Evolutionary conservation across 441 rosid genomes (phyloP).

Genomic region (Croton setiger): DNA sequence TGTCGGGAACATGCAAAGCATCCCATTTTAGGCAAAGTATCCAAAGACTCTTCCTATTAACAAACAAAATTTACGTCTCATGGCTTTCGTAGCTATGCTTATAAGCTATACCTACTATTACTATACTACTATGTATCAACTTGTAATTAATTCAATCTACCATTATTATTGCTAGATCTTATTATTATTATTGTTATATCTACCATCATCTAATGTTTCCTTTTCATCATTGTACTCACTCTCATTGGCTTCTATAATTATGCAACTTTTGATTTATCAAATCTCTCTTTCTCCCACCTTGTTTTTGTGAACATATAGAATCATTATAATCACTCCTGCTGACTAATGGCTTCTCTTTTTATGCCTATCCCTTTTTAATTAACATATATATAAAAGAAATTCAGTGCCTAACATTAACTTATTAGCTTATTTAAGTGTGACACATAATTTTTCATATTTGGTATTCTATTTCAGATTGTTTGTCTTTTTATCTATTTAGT

Average conservation of each 20-base stretch:
- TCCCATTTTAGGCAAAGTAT: slow-evolving; percentile 59
- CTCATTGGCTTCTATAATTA: slow-evolving; percentile 8
- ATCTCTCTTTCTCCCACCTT: slow-evolving; percentile 1
- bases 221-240: slow-evolving; percentile 19
- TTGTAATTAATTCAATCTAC: slow-evolving; percentile 7
- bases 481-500: too few species aligned
- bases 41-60: slow-evolving; percentile 11
- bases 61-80: background rate
- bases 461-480: too few species aligned
- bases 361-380: background rate
- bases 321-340: background rate
- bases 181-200: too few species aligned
- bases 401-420: too few species aligned
- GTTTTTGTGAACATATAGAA: background rate
- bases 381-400: too few species aligned
- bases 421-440: too few species aligned
- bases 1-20: slow-evolving; percentile 91
- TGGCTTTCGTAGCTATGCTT: slow-evolving; percentile 1
- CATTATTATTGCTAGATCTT: too few species aligned
- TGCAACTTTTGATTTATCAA: slow-evolving; percentile 16
- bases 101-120: too few species aligned
- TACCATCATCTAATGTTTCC: slow-evolving; percentile 22
- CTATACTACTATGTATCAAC: background rate
- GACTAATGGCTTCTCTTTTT: background rate
- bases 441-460: too few species aligned